Evolutionary conservation across 495 filamentous ascomycete genomes (phyloP), one percentile per base, ranked within the genome.

Genomic region (Platismatia glauca): DNA sequence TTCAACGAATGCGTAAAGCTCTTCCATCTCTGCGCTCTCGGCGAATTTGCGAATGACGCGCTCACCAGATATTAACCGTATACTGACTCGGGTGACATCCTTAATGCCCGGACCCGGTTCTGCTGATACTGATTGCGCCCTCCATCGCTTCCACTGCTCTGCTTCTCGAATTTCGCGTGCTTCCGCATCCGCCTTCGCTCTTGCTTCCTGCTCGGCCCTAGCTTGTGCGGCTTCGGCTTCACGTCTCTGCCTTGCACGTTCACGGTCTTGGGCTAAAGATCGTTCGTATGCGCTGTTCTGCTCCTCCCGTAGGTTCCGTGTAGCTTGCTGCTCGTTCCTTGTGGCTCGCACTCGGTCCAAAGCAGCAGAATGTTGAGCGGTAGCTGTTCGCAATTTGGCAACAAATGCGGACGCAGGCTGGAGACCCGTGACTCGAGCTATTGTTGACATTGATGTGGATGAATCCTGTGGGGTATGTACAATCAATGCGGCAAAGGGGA

Each of bases 1-100:
- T 69, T 97, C 95, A 4, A 97, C 91, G 74, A 95, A 96, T 2
- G 93, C 95, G 74, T 98, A 97, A 0, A 98, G 74, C 68, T 96
- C 91, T 70, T 98, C 94, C 34, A 97, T 75, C 2, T 77, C 76
- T 1, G 86, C 82, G 3, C 82, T 76, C 4, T 78, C 75, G 2
- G 76, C 67, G 67, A 98, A 97, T 56, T 78, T 81, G 37, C 93
- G 82, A 62, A 93, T 82, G 4, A 96, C 80, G 1, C 92, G 78
- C 56, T 90, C 83, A 1, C 85, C 87, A 37, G 78, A 78, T 3
- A 84, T 84, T 74, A 96, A 81, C 62, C 91, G 86, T 33, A 98
- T 78, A 48, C 87, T 91, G 46, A 97, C 81, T 11, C 91, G 80
- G n/a, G 92, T 87, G 2, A 83, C 79, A 64, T 89, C 85, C 65